phyloP scores from a whole-genome alignment of 306 rosid species.

The Cicer pinnatifidum region DNA sequence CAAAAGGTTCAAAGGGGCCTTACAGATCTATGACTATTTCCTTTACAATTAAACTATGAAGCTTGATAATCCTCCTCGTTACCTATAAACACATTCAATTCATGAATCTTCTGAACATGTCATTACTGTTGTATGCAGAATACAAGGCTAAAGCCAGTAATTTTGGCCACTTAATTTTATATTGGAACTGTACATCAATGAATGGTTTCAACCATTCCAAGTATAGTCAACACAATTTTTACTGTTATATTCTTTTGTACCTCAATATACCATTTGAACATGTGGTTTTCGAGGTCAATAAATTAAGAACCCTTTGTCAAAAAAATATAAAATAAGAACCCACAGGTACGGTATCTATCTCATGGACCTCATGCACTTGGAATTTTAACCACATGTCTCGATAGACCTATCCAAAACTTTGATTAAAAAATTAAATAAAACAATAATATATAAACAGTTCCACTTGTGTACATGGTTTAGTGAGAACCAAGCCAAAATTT shows the following conservation, averaged over 20 bases:
- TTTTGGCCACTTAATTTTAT: not conserved
- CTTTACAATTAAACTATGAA: constrained; percentile 7
- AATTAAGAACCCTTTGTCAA: not conserved
- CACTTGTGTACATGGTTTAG: not conserved
- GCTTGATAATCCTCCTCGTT: not conserved
- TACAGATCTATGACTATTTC: not conserved
- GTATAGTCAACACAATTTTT: not conserved
- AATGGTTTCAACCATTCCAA: constrained; percentile 11
- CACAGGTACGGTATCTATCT: not conserved
- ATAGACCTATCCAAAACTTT: constrained; percentile 48
- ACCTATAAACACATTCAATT: not conserved
- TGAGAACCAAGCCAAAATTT: too few species aligned
- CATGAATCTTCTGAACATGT: constrained; percentile 13
- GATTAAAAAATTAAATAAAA: not conserved
- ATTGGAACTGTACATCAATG: not conserved
- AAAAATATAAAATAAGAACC: not conserved
- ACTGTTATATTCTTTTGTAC: not conserved
- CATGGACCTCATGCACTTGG: not conserved
- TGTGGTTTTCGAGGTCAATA: not conserved
- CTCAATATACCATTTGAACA: not conserved
- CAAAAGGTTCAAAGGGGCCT: not conserved
- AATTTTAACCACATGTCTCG: constrained; percentile 47
- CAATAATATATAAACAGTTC: constrained; percentile 16
- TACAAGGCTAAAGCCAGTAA: not conserved
- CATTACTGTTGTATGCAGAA: not conserved